Evolutionary conservation across 192 early-diverging fungal genomes (phyloP), one percentile per base, ranked within the genome.

Genomic region (Mortierella hygrophila): DNA sequence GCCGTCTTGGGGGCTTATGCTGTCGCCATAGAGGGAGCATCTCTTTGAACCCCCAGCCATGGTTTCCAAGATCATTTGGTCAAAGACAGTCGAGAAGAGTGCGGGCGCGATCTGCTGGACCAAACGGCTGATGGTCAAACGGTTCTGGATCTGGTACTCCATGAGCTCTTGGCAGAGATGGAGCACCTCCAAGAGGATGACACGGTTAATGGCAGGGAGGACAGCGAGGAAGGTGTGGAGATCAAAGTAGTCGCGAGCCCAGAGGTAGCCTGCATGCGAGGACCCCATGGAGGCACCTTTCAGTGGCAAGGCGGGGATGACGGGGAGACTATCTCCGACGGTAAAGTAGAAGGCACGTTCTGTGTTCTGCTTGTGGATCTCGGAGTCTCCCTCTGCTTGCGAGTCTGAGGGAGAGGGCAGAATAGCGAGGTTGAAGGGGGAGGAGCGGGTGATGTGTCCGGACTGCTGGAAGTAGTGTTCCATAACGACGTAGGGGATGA

Each of bases 211-310:
- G 1, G 60, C 7, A 18, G 84, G 84, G 15, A 86, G 40, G 0
- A 42, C 70, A 40, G 69, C 76, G 40, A 86, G 55, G 52, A 86
- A 86, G 21, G 71, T 29, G 5, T 75, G 40, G 9, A 86, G 46
- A 60, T 86, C 84, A 70, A 86, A 86, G 54, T 74, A 47, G 18
- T 78, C 71, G 32, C 84, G 84, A 21, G 84, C 75, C 84, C 84
- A 86, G 37, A 63, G 5, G 18, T 75, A n/a, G 1, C 54, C 54
- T n/a, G 72, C n/a, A 18, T 77, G 44, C 0, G 75, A 74, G 42
- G 70, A 21, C 2, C 42, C 71, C 71, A 70, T 44, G 0, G 71
- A 63, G 20, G 74, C 29, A 20, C 40, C 42, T 37, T 26, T 46
- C 10, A 68, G 20, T 0, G 76, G 63, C 40, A 78, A 37, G 10